Evolutionary conservation across 768 basidiomycete species (phyloP).

Genomic region (Chlorophyllum brunneum): DNA sequence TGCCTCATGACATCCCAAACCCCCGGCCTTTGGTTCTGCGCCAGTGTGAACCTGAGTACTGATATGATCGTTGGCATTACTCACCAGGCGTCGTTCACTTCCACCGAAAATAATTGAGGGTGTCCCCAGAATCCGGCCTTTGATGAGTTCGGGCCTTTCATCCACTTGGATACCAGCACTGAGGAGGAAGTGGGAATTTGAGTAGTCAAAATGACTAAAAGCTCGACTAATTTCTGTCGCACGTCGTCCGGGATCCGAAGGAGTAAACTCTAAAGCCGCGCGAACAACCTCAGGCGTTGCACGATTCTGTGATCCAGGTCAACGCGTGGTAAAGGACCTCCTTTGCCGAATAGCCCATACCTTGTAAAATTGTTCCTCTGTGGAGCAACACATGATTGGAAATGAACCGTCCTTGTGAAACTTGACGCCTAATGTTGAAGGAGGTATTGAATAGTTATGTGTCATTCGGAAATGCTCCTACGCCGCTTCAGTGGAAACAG

Average conservation of each 20-base stretch:
- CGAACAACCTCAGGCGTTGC: constrained; percentile 26
- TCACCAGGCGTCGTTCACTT: neutral
- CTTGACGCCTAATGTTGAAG: constrained; percentile 23
- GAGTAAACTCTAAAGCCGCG: constrained; percentile 26
- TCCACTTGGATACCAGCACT: constrained; percentile 35
- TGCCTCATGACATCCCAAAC: constrained; percentile 30
- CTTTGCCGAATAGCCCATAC: constrained; percentile 9
- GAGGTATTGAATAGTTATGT: constrained; percentile 20
- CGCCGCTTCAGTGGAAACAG: neutral
- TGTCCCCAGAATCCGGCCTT: constrained; percentile 31
- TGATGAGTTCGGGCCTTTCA: constrained; percentile 24
- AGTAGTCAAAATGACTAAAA: constrained; percentile 31
- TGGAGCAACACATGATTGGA: constrained; percentile 23
- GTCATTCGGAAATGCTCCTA: constrained; percentile 26
- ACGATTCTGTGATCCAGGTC: constrained; percentile 19
- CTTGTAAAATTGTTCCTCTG: constrained; percentile 27
- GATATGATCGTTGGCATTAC: neutral
- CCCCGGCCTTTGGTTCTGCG: constrained; percentile 16
- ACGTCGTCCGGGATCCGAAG: constrained; percentile 21
- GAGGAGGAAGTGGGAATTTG: constrained; percentile 35
- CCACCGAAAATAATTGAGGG: constrained; percentile 28
- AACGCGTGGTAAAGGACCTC: neutral
- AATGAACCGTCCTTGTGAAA: constrained; percentile 26
- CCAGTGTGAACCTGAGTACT: neutral
- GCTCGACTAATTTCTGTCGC: constrained; percentile 21